Evolutionary conservation across 2,329 filamentous ascomycete species (phyloP).

Genomic region (Diaporthe sp.): DNA sequence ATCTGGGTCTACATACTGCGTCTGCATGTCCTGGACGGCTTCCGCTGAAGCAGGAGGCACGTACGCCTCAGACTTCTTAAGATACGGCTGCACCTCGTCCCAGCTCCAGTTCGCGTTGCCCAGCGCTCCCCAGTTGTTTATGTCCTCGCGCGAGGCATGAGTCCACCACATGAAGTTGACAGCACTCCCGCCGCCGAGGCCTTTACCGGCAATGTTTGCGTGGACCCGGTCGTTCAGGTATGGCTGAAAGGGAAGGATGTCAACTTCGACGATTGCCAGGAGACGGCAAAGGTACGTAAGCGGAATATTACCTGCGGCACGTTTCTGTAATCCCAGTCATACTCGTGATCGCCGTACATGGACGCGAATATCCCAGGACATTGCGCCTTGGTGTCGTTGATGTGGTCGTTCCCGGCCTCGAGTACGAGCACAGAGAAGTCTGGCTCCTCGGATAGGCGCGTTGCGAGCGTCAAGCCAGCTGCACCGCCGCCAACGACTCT

Average conservation of each 20-base stretch:
- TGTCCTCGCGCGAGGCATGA: neutral
- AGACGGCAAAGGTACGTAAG: too few relatives aligned
- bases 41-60: neutral
- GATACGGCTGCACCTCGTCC: slow-evolving; percentile 14
- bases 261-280: neutral
- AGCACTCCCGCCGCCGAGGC: slow-evolving; percentile 16
- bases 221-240: neutral
- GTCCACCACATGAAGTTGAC: slow-evolving; percentile 20
- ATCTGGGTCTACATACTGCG: slow-evolving; percentile 3
- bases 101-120: slow-evolving; percentile 1
- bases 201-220: neutral
- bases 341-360: slow-evolving; percentile 23
- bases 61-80: neutral
- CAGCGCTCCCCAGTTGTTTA: neutral
- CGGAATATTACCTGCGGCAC: neutral
- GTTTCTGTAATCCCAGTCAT: slow-evolving; percentile 10
- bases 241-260: neutral
- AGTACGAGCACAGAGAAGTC: slow-evolving; percentile 20
- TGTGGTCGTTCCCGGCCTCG: slow-evolving; percentile 17
- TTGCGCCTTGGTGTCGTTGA: slow-evolving; percentile 27
- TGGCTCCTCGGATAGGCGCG: slow-evolving; percentile 31
- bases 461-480: slow-evolving; percentile 36
- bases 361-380: slow-evolving; percentile 9
- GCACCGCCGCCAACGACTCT: slow-evolving; percentile 38
- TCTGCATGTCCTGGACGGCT: slow-evolving; percentile 1